Percentiles rank a stretch among this genome's conserved stretches.
phyloP scores from a whole-genome alignment of 1,284 basidiomycete species.

The Melampsora americana region DNA sequence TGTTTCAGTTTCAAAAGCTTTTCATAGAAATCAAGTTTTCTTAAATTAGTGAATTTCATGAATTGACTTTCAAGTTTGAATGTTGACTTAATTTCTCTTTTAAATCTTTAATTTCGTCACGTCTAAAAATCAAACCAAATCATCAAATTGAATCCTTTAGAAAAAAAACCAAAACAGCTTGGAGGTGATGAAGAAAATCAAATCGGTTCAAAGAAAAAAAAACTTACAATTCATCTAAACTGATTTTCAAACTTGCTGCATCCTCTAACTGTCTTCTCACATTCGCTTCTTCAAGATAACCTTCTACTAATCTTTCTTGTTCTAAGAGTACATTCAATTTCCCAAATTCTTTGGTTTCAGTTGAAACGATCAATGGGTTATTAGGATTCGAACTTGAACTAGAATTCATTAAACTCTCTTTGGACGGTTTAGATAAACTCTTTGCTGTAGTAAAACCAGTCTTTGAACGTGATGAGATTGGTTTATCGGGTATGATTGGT shows the following conservation, averaged over 20 bases:
- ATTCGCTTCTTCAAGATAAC: conserved; percentile 75
- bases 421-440: not conserved
- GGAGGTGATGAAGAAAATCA: too few relatives aligned
- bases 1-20: too few relatives aligned
- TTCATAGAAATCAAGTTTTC: too few relatives aligned
- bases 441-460: not conserved
- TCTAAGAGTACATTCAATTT: conserved; percentile 75
- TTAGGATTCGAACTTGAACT: too few relatives aligned
- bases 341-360: not conserved
- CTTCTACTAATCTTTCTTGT: conserved; percentile 81
- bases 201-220: not conserved
- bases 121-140: too few relatives aligned
- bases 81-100: too few relatives aligned
- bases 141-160: too few relatives aligned
- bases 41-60: too few relatives aligned
- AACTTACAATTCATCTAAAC: conserved; percentile 61
- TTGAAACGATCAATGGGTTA: too few relatives aligned
- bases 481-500: not conserved
- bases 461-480: not conserved
- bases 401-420: not conserved
- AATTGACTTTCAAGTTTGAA: too few relatives aligned
- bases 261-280: conserved; percentile 84
- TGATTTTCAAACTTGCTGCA: conserved; percentile 69
- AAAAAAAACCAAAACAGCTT: too few relatives aligned
- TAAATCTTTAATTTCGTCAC: too few relatives aligned